phyloP scores from a whole-genome alignment of 1,284 basidiomycete species.

The Cryptococcus sp. region DNA sequence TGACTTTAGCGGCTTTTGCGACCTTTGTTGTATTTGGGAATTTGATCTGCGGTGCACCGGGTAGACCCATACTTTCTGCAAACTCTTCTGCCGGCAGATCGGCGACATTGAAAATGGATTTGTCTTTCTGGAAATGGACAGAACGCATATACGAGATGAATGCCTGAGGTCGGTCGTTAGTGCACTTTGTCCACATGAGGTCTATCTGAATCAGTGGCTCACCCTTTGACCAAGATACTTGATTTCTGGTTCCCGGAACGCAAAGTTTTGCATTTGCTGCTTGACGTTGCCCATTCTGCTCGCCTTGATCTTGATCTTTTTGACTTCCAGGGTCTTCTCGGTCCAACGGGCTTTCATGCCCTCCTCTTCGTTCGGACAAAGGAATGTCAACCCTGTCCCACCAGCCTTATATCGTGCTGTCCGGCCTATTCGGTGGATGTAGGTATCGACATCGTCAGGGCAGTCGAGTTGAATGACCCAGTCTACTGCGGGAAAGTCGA shows the following conservation, averaged over 20 bases:
- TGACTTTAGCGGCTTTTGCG: constrained; percentile 40
- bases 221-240: constrained; percentile 95
- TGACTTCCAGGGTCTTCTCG: constrained; percentile 72
- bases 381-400: constrained; percentile 80
- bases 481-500: constrained; percentile 95
- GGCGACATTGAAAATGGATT: constrained; percentile 82
- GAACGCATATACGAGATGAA: constrained; percentile 96
- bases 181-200: neutral
- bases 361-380: constrained; percentile 88
- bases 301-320: constrained; percentile 85
- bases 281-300: constrained; percentile 82
- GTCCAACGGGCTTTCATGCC: constrained; percentile 75
- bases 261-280: constrained; percentile 87
- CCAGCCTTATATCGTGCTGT: constrained; percentile 92
- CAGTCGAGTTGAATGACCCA: constrained; percentile 99
- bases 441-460: constrained; percentile 97
- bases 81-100: constrained; percentile 80
- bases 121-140: constrained; percentile 90
- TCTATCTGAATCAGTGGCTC: constrained; percentile 42
- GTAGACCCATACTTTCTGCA: constrained; percentile 86
- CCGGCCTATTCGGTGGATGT: constrained; percentile 94
- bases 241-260: constrained; percentile 94
- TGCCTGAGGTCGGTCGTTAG: constrained; percentile 60
- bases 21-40: constrained; percentile 85
- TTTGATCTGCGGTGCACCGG: constrained; percentile 95